Conservation (phyloP, 2,329 filamentous ascomycete genomes). For the Hypoxylon sp. region DNA sequence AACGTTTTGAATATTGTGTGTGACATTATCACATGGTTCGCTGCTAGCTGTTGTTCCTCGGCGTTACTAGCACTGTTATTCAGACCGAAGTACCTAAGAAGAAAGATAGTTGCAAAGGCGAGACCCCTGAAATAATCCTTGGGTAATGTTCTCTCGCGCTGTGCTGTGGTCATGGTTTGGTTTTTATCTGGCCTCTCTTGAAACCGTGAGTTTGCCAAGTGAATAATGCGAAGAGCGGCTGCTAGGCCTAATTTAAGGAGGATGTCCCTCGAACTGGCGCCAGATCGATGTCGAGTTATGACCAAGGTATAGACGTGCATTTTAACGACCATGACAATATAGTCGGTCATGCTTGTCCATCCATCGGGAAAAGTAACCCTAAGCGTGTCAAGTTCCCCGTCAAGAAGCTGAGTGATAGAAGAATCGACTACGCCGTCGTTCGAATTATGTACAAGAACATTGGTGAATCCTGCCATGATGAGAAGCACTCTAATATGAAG, state of each 20-base stretch:
- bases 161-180: slow-evolving; percentile 31
- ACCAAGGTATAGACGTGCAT: slow-evolving; percentile 52
- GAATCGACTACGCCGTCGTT: slow-evolving; percentile 50
- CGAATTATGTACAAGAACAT: slow-evolving; percentile 48
- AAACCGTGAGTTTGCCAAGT: slow-evolving; percentile 47
- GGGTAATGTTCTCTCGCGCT: slow-evolving; percentile 44
- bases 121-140: slow-evolving; percentile 52
- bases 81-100: slow-evolving; percentile 52
- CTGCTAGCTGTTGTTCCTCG: slow-evolving; percentile 52
- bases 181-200: slow-evolving; percentile 35
- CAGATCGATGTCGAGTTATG: slow-evolving; percentile 45
- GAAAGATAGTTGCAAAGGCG: slow-evolving; percentile 53
- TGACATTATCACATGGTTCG: slow-evolving; percentile 51
- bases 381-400: slow-evolving; percentile 50
- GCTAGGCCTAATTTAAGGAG: slow-evolving; percentile 51
- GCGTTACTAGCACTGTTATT: slow-evolving; percentile 44
- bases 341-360: slow-evolving; percentile 48
- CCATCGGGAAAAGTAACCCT: slow-evolving; percentile 47
- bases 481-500: slow-evolving; percentile 50
- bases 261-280: slow-evolving; percentile 46
- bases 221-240: slow-evolving; percentile 50
- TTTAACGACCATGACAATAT: slow-evolving; percentile 49
- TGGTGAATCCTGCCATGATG: slow-evolving; percentile 49
- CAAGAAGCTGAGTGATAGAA: slow-evolving; percentile 52
- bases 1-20: slow-evolving; percentile 51